Conservation (phyloP, 2,329 filamentous ascomycete genomes). For the Apiospora koreana region DNA sequence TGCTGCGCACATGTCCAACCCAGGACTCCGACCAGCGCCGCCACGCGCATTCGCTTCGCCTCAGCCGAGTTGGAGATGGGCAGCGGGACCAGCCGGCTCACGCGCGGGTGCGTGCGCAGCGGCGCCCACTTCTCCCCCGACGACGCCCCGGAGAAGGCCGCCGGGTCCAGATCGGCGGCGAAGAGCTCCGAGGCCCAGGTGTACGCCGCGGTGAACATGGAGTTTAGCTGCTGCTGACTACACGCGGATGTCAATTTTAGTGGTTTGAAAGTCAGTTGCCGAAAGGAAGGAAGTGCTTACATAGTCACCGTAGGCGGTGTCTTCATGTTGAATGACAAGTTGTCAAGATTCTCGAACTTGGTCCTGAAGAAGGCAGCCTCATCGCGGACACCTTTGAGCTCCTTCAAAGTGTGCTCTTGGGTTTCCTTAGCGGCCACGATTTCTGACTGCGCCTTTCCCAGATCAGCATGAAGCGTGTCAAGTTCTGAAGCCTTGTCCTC, state of each 20-base stretch:
- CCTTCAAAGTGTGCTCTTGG: neutral
- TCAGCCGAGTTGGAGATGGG: slow-evolving; percentile 29
- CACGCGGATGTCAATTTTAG: neutral
- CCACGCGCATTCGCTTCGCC: slow-evolving; percentile 36
- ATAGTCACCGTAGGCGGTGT: slow-evolving; percentile 9
- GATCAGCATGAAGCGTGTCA: neutral
- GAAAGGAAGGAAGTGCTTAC: slow-evolving; percentile 7
- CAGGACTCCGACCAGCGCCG: slow-evolving; percentile 30
- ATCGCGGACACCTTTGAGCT: neutral
- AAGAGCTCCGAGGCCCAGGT: slow-evolving; percentile 12
- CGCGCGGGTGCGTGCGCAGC: slow-evolving; percentile 13
- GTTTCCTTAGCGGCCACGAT: neutral
- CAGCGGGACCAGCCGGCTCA: slow-evolving; percentile 27
- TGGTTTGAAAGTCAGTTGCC: neutral
- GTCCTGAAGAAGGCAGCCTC: neutral
- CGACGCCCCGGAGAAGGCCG: neutral
- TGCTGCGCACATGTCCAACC: slow-evolving; percentile 27
- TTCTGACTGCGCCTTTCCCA: neutral
- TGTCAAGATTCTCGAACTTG: neutral
- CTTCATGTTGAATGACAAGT: slow-evolving; percentile 14
- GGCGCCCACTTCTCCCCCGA: slow-evolving; percentile 11
- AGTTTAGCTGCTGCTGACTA: slow-evolving; percentile 13
- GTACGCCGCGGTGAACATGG: slow-evolving; percentile 13
- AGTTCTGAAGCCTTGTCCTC: neutral
- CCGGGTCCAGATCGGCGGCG: slow-evolving; percentile 9